Percentiles rank a stretch among this genome's conserved stretches.
These are phyloP conservation scores for Talaromyces ruber DNA, from an alignment of 495 filamentous ascomycete genomes.

Conservation along the genomic window DNA sequence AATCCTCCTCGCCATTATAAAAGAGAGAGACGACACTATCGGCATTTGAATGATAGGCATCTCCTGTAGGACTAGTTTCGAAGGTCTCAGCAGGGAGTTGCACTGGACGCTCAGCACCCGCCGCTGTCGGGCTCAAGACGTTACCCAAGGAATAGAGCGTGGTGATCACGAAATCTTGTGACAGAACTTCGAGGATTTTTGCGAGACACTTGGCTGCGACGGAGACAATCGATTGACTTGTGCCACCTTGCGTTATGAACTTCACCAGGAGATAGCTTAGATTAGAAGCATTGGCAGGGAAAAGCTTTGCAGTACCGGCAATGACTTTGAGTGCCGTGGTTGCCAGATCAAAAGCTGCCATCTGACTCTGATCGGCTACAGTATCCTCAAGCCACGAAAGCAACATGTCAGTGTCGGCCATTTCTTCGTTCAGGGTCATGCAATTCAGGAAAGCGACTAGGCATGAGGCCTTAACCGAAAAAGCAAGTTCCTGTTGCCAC, in stretches of 20 bases:
- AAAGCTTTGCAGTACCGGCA: conserved; percentile 68
- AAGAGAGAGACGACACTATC: conserved; percentile 74
- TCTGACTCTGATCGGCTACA: conserved; percentile 67
- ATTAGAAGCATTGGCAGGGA: conserved; percentile 59
- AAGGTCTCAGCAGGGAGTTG: conserved; percentile 5
- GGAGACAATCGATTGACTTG: conserved; percentile 51
- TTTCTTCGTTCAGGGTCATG: conserved; percentile 66
- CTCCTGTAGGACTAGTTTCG: conserved; percentile 14
- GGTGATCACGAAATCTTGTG: conserved; percentile 88
- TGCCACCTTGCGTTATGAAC: conserved; percentile 70
- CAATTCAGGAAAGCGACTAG: conserved; percentile 83
- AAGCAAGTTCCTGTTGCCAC: conserved; percentile 81
- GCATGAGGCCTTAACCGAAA: conserved; percentile 72
- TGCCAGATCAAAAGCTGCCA: conserved; percentile 67
- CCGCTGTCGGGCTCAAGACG: conserved; percentile 60
- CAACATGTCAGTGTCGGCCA: conserved; percentile 71
- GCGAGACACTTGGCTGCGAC: conserved; percentile 78
- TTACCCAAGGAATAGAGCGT: conserved; percentile 93
- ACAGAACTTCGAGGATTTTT: conserved; percentile 66
- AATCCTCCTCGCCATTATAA: conserved; percentile 65
- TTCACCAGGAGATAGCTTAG: conserved; percentile 75
- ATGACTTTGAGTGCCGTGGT: conserved; percentile 70
- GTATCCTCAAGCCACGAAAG: conserved; percentile 80
- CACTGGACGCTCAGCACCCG: conserved; percentile 16
- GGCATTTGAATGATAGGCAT: conserved; percentile 21